Conservation (phyloP, 2,329 filamentous ascomycete species). For the Beauveria sp. region DNA sequence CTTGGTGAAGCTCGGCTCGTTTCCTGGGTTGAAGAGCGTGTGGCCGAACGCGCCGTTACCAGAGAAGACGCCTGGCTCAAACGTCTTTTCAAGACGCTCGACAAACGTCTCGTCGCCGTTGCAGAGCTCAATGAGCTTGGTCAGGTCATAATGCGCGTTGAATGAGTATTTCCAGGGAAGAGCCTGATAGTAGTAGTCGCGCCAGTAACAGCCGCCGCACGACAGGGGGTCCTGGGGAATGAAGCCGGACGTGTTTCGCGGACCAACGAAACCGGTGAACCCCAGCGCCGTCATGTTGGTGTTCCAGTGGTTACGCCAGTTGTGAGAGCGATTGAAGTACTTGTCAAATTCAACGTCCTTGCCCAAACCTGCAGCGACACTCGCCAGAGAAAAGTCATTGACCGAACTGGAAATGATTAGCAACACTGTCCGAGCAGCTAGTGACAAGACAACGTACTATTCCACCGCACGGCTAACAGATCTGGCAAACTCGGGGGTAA, state of each 20-base stretch:
- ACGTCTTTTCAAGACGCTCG: constrained; percentile 52
- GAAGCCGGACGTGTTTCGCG: constrained; percentile 46
- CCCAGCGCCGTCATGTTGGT: constrained; percentile 45
- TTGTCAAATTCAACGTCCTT: constrained; percentile 42
- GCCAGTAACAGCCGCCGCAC: constrained; percentile 62
- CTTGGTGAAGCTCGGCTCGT: constrained; percentile 59
- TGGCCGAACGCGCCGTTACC: constrained; percentile 38
- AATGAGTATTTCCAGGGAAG: constrained; percentile 60
- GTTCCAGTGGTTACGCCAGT: constrained; percentile 71
- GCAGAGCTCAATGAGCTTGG: constrained; percentile 42
- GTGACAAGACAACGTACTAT: constrained; percentile 34
- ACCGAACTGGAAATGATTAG: constrained; percentile 30
- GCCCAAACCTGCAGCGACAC: constrained; percentile 54
- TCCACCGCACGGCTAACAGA: constrained; percentile 60
- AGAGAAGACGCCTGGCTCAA: constrained; percentile 39
- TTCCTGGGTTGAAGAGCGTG: constrained; percentile 60
- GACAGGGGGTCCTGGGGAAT: constrained; percentile 46
- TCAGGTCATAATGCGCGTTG: constrained; percentile 61
- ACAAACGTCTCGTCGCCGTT: constrained; percentile 51
- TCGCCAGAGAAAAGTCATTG: constrained; percentile 62
- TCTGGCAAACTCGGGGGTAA: constrained; percentile 53
- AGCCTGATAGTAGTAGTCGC: constrained; percentile 50
- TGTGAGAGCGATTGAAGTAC: constrained; percentile 55
- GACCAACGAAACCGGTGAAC: constrained; percentile 60
- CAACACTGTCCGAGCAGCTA: neutral